Conservation (phyloP, 768 basidiomycete species). For the Auriscalpium microsporum region DNA sequence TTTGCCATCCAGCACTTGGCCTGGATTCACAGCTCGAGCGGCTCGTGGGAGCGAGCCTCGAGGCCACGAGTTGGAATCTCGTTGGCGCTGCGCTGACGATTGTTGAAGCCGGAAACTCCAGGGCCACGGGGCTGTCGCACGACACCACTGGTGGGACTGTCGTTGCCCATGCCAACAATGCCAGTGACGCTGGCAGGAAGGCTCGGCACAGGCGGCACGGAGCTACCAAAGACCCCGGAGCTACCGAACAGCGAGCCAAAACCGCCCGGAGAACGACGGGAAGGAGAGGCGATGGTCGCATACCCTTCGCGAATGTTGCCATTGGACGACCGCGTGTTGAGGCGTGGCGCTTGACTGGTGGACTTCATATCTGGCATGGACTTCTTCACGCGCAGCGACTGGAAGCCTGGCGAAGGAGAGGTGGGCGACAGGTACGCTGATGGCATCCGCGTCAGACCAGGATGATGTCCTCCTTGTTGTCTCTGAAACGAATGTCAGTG, state of each 20-base stretch:
- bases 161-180: constrained; percentile 32
- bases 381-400: constrained; percentile 81
- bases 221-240: constrained; percentile 28
- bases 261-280: constrained; percentile 64
- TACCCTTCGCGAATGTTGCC: constrained; percentile 84
- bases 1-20: background rate
- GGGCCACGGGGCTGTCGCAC: constrained; percentile 84
- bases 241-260: constrained; percentile 64
- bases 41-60: constrained; percentile 81
- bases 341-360: constrained; percentile 70
- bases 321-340: constrained; percentile 75
- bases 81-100: constrained; percentile 35
- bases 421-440: constrained; percentile 67
- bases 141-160: constrained; percentile 40
- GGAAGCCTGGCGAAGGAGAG: constrained; percentile 34
- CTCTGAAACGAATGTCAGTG: constrained; percentile 4
- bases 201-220: constrained; percentile 72
- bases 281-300: constrained; percentile 78
- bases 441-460: constrained; percentile 66
- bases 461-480: constrained; percentile 39
- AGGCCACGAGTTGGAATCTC: constrained; percentile 56
- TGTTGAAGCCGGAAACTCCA: constrained; percentile 64
- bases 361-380: constrained; percentile 98
- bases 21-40: constrained; percentile 42
- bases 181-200: constrained; percentile 53